Evolutionary conservation across 257 asterid species (phyloP), one percentile per base, ranked within the genome.

Genomic region (Handroanthus guayacan): DNA sequence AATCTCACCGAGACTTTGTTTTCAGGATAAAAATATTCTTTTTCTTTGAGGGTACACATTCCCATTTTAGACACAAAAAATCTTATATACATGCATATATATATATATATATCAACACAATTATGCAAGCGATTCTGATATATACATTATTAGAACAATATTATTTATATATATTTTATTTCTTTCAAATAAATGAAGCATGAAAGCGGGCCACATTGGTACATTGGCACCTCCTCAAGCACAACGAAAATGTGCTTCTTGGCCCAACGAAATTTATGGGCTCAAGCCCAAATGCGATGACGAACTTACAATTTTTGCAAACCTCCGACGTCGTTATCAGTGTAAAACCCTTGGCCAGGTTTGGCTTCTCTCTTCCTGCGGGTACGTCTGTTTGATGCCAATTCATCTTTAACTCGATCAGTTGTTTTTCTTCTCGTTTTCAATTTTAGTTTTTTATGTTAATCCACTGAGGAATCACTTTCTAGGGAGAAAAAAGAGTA

Each of bases 401-500:
- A n/a, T 6, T 38, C 2, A 9, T 25, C 8, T 13, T 55, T 41
- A 5, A 41, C 45, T 41, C 7, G 6, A 8, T 41, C 5, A 41
- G 45, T 41, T 41, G 45, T 41, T n/a, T 2, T 51, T 11, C 52
- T 3, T 47, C 58, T 52, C 0, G 14, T 9, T 4, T 4, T 52
- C 17, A 47, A 9, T 47, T 47, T 47, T 3, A 0, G 52, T 47
- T 47, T 47, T 47, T 47, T 8, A 47, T 11, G 52, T 10, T 45
- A 55, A 25, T 47, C 47, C 37, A 18, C 65, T 47, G 25, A 48
- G 45, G 51, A 61, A 54, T 57, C 37, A 34, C 54, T 82, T 62
- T 62, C 37, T 72, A 75, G 87, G 76, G 56, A 45, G 18, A 51
- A 34, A 14, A 36, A 12, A 38, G 58, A 5, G 6, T 0, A 31